A percentile compares a stretch with the other conserved stretches of the same genome.
phyloP scores from a whole-genome alignment of 768 basidiomycete species.

The Termitomyces sp. region DNA sequence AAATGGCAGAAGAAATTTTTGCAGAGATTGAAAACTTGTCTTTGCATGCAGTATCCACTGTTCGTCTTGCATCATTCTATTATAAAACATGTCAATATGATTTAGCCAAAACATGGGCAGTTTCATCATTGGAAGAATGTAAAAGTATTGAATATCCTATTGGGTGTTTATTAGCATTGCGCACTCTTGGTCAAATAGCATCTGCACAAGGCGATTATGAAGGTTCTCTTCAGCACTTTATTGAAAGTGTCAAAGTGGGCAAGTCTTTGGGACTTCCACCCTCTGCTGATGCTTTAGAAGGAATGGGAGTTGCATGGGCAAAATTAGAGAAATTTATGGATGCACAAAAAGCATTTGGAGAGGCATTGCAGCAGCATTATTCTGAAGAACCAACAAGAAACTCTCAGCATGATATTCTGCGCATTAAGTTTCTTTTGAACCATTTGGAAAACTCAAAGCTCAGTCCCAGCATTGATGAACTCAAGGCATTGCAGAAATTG shows the following conservation, averaged over 20 bases:
- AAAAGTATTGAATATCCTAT: background rate
- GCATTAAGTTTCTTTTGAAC: background rate
- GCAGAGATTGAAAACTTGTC: background rate
- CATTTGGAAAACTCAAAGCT: background rate
- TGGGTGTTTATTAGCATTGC: background rate
- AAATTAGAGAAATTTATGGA: background rate
- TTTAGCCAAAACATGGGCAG: background rate
- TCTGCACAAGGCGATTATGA: background rate
- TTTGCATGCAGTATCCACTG: background rate
- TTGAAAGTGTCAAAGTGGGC: background rate
- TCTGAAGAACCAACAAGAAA: background rate
- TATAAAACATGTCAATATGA: background rate
- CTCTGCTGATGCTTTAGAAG: background rate
- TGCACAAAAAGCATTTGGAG: background rate
- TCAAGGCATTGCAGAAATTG: background rate
- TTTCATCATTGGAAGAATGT: background rate
- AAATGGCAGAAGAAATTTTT: conserved; percentile 1
- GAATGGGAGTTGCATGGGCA: conserved; percentile 3
- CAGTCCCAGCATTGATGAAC: background rate
- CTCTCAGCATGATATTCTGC: background rate
- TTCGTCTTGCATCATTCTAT: background rate
- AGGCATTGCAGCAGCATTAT: background rate
- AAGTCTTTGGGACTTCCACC: background rate
- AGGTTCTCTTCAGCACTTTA: background rate
- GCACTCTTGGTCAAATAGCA: background rate